Conservation (phyloP, 306 rosid genomes). For the Hippophae rhamnoides region DNA sequence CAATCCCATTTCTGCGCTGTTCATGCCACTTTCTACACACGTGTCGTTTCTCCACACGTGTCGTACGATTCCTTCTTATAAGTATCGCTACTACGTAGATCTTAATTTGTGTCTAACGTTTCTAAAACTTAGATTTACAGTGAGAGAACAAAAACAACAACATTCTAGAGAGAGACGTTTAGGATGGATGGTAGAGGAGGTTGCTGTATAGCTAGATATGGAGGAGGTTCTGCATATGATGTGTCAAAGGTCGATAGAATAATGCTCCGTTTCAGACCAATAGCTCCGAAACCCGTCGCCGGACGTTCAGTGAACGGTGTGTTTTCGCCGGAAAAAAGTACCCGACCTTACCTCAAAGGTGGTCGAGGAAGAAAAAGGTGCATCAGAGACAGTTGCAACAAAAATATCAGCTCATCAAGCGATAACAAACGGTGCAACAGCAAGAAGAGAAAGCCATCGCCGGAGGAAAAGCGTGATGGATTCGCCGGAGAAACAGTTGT, state of each 20-base stretch:
- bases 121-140: not conserved
- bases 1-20: slow-evolving; percentile 37
- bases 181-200: slow-evolving; percentile 63
- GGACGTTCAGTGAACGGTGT: slow-evolving; percentile 25
- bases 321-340: slow-evolving; percentile 27
- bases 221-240: slow-evolving; percentile 32
- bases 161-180: not conserved
- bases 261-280: slow-evolving; percentile 79
- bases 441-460: slow-evolving; percentile 28
- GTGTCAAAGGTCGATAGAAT: slow-evolving; percentile 43
- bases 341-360: slow-evolving; percentile 10
- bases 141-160: slow-evolving; percentile 1
- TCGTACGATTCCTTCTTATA: slow-evolving; percentile 15
- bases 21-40: slow-evolving; percentile 10
- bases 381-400: slow-evolving; percentile 13
- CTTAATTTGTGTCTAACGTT: not conserved
- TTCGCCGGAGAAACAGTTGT: slow-evolving; percentile 14
- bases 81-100: not conserved
- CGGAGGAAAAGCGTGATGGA: not conserved
- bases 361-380: slow-evolving; percentile 36
- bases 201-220: slow-evolving; percentile 57
- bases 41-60: slow-evolving; percentile 27
- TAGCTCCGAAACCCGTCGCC: slow-evolving; percentile 67
- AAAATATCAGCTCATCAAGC: not conserved
- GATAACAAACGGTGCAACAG: slow-evolving; percentile 29